Percentiles rank a stretch among this genome's conserved stretches.
phyloP scores from a whole-genome alignment of 23 red algal species.

The Cyanidioschyzon merolae region DNA sequence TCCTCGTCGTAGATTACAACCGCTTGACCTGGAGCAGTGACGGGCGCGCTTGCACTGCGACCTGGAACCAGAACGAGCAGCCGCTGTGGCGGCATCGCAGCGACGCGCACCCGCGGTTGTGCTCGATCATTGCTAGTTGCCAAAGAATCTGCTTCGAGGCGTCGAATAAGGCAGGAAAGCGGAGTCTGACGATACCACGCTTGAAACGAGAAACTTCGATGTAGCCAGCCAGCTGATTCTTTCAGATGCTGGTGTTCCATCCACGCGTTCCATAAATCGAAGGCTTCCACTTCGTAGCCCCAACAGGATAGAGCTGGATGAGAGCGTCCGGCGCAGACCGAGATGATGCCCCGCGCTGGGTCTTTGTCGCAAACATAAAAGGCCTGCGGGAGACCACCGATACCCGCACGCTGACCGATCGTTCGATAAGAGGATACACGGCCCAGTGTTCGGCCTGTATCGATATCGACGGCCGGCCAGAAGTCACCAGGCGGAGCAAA shows the following conservation, averaged over 20 bases:
- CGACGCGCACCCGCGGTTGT: background rate
- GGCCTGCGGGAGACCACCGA: constrained; percentile 24
- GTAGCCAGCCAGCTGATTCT: background rate
- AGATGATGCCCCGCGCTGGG: background rate
- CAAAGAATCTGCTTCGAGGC: too few species aligned
- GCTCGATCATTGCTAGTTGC: background rate
- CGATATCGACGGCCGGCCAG: constrained; percentile 26
- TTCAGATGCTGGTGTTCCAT: background rate
- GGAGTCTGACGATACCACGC: background rate
- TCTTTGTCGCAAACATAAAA: constrained; percentile 24
- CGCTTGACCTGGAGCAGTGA: background rate
- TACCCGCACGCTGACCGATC: constrained; percentile 43
- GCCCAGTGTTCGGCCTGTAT: constrained; percentile 29
- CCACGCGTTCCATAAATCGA: background rate
- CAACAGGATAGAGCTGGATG: background rate
- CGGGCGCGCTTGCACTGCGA: background rate
- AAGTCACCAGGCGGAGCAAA: constrained; percentile 19
- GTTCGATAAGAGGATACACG: constrained; percentile 18
- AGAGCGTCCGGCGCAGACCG: background rate
- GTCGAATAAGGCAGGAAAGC: background rate
- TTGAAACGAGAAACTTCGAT: background rate
- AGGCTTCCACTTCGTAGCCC: constrained; percentile 13
- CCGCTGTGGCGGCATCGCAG: background rate
- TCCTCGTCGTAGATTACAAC: background rate
- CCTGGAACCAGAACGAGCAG: background rate